Base-by-base conservation (phyloP, 2,329 filamentous ascomycete genomes). In the Pseudohalonectria lignicola region DNA sequence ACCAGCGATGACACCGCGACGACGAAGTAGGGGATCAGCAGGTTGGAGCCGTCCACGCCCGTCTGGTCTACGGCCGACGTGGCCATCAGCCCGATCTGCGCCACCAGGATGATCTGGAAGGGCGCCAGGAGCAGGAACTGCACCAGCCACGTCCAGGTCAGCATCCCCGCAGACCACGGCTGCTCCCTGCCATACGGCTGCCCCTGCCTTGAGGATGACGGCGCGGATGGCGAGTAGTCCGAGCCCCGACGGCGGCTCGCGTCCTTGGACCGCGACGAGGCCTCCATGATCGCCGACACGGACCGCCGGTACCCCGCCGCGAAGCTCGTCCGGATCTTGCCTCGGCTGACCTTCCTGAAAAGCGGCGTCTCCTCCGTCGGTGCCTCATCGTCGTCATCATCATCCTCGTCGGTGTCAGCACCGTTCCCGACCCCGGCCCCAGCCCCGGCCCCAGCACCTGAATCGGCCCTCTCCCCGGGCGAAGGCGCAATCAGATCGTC, bases 111-210 rank as follows among this genome's bases (percentile, higher is more conserved):
- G 33, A 94, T 65, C 34, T 80, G 75, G 37, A 94, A 74, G 0
- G 88, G 87, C 0, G 76, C 83, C 9, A 93, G 63, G 13, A 95
- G 54, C 4, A 96, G 63, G 46, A 95, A 81, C 51, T 98, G 88
- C 15, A 94, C 49, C 31, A 92, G 59, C 92, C 92, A 98, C 15
- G 83, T 79, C 82, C 83, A 95, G 32, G 71, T 75, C 1, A 86
- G 86, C 39, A 96, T 63, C 28, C 71, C 71, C 4, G 73, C 73
- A 37, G 86, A 94, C 92, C 92, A 98, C 12, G 71, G 63, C 57
- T 96, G 92, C 54, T 96, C 92, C 38, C 75, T 64, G 11, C 74
- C 73, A 52, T 80, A 87, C 1, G 68, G 60, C 39, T 62, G 49
- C 2, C 40, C 7, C 59, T 59, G 49, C n/a, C n/a, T n/a, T n/a